Percentiles rank a stretch among this genome's conserved stretches.
Evolutionary conservation across 768 basidiomycete genomes (phyloP).

Genomic region (Lactarius psammicola): DNA sequence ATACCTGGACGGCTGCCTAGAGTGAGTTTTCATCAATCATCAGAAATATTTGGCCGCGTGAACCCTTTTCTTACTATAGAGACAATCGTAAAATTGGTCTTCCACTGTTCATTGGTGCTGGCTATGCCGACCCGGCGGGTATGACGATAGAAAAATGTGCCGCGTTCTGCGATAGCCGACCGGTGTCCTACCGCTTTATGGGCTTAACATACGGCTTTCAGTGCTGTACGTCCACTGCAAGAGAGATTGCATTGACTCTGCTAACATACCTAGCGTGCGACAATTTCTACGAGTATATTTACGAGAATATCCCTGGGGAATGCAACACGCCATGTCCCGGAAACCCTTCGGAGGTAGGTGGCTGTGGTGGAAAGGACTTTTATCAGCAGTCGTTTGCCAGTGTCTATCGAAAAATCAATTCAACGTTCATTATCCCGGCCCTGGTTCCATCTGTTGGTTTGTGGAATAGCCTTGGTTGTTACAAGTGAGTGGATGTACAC

Average conservation of each 20-base stretch:
- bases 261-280: neutral
- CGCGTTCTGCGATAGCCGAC: constrained; percentile 42
- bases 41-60: neutral
- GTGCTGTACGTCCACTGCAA: constrained; percentile 45
- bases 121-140: constrained; percentile 43
- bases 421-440: neutral
- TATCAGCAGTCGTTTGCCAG: neutral
- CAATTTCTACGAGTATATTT: neutral
- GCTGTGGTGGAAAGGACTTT: neutral
- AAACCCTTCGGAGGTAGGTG: neutral
- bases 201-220: constrained; percentile 64
- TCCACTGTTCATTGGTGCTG: constrained; percentile 48
- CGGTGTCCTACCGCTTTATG: constrained; percentile 51
- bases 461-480: neutral
- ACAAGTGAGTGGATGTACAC: neutral
- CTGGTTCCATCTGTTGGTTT: neutral
- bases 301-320: constrained; percentile 44
- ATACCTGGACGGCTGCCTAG: neutral
- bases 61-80: neutral
- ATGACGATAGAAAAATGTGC: constrained; percentile 62
- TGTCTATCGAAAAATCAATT: neutral
- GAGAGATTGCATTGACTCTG: neutral
- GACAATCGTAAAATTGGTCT: neutral
- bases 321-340: constrained; percentile 54
- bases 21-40: neutral